A percentile compares a stretch with the other conserved stretches of the same genome.
phyloP scores from a whole-genome alignment of 2,329 filamentous ascomycete species.

The Aspergillus awamori region DNA sequence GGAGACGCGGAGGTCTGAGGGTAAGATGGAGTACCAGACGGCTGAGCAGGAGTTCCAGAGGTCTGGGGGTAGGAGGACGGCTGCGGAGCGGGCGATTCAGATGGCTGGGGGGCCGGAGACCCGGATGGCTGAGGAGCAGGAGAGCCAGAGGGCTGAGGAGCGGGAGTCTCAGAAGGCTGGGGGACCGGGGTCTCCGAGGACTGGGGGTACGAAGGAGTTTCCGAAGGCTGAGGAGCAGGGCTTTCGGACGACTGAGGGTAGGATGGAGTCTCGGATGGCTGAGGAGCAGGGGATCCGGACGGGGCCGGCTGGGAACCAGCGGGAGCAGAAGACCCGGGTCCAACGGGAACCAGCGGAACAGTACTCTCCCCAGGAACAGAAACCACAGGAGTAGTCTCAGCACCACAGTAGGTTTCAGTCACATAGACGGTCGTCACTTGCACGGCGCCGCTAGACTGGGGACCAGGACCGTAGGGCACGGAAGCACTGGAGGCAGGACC shows the following conservation, averaged over 20 bases:
- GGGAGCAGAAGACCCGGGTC: constrained; percentile 11
- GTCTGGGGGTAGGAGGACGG: constrained; percentile 10
- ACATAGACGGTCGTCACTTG: constrained; percentile 7
- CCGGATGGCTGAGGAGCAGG: constrained; percentile 8
- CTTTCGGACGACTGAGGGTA: neutral
- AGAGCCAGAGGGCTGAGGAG: neutral
- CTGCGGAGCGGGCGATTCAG: constrained; percentile 4
- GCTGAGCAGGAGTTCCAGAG: constrained; percentile 4
- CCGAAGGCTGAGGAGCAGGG: neutral
- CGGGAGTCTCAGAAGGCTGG: neutral
- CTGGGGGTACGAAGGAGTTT: neutral
- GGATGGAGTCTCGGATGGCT: neutral
- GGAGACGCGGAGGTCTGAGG: constrained; percentile 4
- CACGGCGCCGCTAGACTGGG: neutral
- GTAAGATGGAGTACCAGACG: constrained; percentile 5
- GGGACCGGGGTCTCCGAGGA: neutral
- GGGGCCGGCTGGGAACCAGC: constrained; percentile 9
- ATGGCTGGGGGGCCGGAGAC: constrained; percentile 7
- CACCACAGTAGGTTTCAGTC: constrained; percentile 8
- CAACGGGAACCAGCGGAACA: constrained; percentile 10
- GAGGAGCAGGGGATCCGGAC: constrained; percentile 3
- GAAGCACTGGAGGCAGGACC: constrained; percentile 7
- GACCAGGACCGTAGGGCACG: constrained; percentile 1
- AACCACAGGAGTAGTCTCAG: constrained; percentile 13
- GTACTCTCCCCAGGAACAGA: constrained; percentile 9